Evolutionary conservation across 441 rosid genomes (phyloP), one percentile per base, ranked within the genome.

Genomic region (Pelargonium australe): DNA sequence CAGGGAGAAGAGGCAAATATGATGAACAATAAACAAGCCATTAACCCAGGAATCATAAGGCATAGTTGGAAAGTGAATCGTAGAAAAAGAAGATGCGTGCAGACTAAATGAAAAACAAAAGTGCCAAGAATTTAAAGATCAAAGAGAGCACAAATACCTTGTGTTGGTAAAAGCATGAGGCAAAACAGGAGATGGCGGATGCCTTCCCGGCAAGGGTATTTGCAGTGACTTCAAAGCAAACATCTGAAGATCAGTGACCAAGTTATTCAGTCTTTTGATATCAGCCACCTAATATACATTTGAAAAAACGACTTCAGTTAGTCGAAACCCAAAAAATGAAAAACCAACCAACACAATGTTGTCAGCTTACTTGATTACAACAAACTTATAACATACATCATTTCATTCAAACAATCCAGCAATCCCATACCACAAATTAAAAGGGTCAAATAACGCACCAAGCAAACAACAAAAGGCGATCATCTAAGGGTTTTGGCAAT

Each of bases 241-340:
- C 91, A 86, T 86, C 68, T 86, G 91, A 79, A 86, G 89, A 80
- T 86, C 91, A 8, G 85, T 80, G 34, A 82, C 82, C 72, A 86
- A 79, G 11, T 89, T 83, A 75, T 86, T 86, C 74, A 86, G 57
- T 75, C 81, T 80, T 75, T 82, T 86, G 65, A 86, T 75, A 66
- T 86, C 91, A 6, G 86, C 78, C 44, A 86, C 89, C 91, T 86
- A 72, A 53, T 37, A 65, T 45, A 81, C 37, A 31, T 31, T 31
- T 3, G 5, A 31, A 31, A 31, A 31, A 31, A 31, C 5, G 3
- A 31, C 5, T 31, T 31, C 37, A 31, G 5, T 31, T 31, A 31
- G 37, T 3, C 5, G 37, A 31, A 31, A 31, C 37, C 37, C 37
- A 31, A 31, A 31, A 31, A 31, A 20, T 31, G 37, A 4, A 31